phyloP scores from a whole-genome alignment of 225 moss, liverwort and hornwort species.

The Pseudoscleropodium purum region DNA sequence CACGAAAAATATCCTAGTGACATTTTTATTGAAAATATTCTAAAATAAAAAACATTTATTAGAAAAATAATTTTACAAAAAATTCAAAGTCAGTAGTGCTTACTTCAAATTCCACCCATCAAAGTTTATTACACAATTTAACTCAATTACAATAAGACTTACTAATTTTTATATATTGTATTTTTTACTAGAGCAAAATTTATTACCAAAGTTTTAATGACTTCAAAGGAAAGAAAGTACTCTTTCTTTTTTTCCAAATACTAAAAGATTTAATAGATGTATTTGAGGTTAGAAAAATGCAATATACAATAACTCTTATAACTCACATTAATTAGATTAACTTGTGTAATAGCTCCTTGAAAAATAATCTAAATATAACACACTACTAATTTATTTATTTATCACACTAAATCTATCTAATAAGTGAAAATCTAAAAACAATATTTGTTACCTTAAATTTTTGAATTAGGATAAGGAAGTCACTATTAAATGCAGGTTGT shows the following conservation, averaged over 20 bases:
- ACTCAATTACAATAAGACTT: background rate
- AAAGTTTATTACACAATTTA: no score
- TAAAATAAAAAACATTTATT: background rate
- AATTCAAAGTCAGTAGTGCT: no score
- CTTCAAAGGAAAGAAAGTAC: no score
- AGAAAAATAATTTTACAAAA: no score
- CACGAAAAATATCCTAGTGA: background rate
- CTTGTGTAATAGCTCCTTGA: no score
- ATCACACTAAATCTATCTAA: rapidly evolving
- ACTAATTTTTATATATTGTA: background rate
- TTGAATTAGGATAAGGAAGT: background rate
- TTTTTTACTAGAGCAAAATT: no score
- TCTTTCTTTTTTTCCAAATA: background rate
- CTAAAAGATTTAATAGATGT: no score
- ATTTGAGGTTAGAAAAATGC: background rate
- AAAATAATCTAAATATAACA: background rate
- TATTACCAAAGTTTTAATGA: background rate
- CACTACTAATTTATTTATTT: background rate
- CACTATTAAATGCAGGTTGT: background rate
- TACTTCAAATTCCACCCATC: background rate
- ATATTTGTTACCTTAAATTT: background rate
- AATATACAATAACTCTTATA: rapidly evolving
- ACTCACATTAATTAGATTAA: no score
- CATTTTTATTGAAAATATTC: no score
- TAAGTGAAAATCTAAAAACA: background rate